Percentiles rank a stretch among this genome's conserved stretches.
These are phyloP conservation scores for Trichosporon sp. DNA, from an alignment of 1,284 basidiomycete genomes.

Conservation along the genomic window DNA sequence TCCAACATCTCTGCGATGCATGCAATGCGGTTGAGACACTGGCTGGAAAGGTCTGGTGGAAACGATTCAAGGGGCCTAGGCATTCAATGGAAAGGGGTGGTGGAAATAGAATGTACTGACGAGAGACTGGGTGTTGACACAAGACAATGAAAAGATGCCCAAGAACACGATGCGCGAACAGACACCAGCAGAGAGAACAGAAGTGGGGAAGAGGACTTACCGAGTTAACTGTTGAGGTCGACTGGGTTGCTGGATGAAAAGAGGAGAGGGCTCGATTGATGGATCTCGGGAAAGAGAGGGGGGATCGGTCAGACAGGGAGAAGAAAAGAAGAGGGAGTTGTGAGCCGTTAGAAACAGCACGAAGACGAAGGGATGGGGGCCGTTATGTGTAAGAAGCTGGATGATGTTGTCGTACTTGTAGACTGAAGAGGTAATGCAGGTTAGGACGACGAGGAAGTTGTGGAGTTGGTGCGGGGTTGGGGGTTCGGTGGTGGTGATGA, in stretches of 20 bases:
- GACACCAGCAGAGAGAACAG: background rate
- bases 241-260: background rate
- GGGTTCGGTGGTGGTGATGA: background rate
- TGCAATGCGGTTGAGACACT: conserved; percentile 9
- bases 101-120: conserved; percentile 1
- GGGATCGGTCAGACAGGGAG: conserved; percentile 2
- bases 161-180: background rate
- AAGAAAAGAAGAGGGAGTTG: conserved; percentile 14
- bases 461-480: background rate
- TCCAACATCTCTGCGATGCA: background rate
- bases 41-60: background rate
- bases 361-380: background rate
- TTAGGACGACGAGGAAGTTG: background rate
- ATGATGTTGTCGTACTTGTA: background rate
- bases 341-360: background rate
- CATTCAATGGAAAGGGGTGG: conserved; percentile 6
- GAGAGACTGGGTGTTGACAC: conserved; percentile 5
- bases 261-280: background rate
- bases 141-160: background rate
- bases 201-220: background rate
- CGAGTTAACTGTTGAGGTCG: background rate
- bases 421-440: background rate
- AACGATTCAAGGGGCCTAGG: conserved; percentile 15
- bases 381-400: background rate
- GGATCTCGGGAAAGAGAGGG: conserved; percentile 2